phyloP scores from a whole-genome alignment of 495 filamentous ascomycete species.

The Evernia prunastri region DNA sequence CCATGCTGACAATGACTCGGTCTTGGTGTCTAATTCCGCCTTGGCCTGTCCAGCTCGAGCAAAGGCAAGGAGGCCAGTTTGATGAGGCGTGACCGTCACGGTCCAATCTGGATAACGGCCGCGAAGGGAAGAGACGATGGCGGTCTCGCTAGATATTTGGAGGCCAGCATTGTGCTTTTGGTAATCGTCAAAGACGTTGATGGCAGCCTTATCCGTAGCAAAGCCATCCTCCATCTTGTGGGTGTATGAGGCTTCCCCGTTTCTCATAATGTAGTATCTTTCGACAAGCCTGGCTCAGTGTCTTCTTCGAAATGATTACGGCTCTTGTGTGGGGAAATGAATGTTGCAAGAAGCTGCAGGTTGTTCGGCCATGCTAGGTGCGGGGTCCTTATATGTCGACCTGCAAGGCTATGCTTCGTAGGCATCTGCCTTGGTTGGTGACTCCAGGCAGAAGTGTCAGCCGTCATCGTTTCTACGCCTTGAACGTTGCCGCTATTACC shows the following conservation, averaged over 20 bases:
- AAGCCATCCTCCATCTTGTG: conserved; percentile 5
- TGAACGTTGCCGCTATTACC: background rate
- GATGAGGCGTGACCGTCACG: conserved; percentile 30
- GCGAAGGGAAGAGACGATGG: conserved; percentile 24
- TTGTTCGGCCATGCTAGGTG: background rate
- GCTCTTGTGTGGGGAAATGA: background rate
- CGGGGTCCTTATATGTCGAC: background rate
- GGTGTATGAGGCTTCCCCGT: background rate
- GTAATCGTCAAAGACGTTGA: conserved; percentile 16
- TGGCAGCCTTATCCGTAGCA: conserved; percentile 4
- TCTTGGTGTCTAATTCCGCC: conserved; percentile 33
- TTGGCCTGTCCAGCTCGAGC: conserved; percentile 35
- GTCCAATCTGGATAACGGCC: conserved; percentile 17
- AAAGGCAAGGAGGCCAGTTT: conserved; percentile 33
- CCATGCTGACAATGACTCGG: conserved; percentile 29
- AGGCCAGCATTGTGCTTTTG: conserved; percentile 8
- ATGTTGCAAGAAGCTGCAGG: background rate
- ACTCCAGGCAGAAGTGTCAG: background rate
- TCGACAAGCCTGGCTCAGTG: background rate
- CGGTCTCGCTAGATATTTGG: conserved; percentile 9
- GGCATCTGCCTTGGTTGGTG: background rate
- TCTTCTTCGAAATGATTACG: background rate
- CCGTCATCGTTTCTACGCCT: background rate
- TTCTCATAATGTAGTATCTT: conserved; percentile 5
- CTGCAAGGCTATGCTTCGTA: background rate